A percentile compares a stretch with the other conserved stretches of the same genome.
Evolutionary conservation across 2,329 filamentous ascomycete species (phyloP).

Genomic region (Neofusicoccum kwambonambiense): DNA sequence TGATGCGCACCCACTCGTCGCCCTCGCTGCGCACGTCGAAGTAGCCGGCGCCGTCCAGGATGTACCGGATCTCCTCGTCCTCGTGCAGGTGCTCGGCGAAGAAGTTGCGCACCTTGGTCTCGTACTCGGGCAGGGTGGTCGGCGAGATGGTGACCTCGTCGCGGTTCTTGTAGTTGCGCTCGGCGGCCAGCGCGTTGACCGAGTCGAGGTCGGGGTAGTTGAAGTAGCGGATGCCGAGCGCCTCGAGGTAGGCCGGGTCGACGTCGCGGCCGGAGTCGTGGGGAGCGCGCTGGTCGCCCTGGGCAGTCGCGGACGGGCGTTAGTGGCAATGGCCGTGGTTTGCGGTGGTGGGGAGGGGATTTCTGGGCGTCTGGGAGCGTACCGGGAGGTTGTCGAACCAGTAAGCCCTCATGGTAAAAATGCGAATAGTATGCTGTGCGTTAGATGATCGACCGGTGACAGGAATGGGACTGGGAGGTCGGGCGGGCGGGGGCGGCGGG

Average conservation of each 20-base stretch:
- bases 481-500: not conserved
- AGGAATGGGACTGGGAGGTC: not conserved
- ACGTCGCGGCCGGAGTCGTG: slow-evolving; percentile 82
- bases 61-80: slow-evolving; percentile 97
- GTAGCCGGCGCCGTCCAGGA: slow-evolving; percentile 82
- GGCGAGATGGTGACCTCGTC: slow-evolving; percentile 91
- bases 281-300: slow-evolving; percentile 91
- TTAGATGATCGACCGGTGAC: not conserved
- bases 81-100: slow-evolving; percentile 96
- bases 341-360: not conserved
- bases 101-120: slow-evolving; percentile 90
- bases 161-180: slow-evolving; percentile 87
- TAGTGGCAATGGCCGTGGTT: slow-evolving; percentile 22
- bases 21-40: slow-evolving; percentile 85
- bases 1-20: slow-evolving; percentile 87
- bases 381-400: slow-evolving; percentile 68
- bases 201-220: slow-evolving; percentile 61
- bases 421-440: not conserved
- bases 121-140: slow-evolving; percentile 83
- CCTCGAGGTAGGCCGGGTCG: slow-evolving; percentile 62
- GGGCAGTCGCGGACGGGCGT: slow-evolving; percentile 12
- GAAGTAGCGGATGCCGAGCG: slow-evolving; percentile 79
- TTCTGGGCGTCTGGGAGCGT: slow-evolving; percentile 26
- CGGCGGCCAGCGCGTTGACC: slow-evolving; percentile 71
- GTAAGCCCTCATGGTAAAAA: slow-evolving; percentile 63